Conservation (phyloP, 129 eudicot species). For the Scalesia atractyloides region DNA sequence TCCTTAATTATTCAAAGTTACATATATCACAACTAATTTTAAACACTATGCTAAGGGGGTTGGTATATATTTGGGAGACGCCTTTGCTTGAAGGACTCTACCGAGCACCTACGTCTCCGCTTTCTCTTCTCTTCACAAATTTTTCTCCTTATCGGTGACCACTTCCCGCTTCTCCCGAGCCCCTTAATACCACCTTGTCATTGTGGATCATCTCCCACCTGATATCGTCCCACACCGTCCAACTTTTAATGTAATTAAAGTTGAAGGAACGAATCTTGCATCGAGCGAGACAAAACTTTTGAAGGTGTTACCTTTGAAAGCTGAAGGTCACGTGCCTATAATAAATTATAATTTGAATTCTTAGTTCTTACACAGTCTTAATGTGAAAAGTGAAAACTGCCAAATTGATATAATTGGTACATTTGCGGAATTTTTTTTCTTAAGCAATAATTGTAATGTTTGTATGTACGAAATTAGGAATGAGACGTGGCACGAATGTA, state of each 20-base stretch:
- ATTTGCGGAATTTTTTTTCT: background rate
- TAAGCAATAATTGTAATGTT: background rate
- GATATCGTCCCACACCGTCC: too few species aligned
- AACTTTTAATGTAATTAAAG: background rate
- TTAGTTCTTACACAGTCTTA: background rate
- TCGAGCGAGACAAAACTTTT: slow-evolving; percentile 7
- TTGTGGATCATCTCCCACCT: too few species aligned
- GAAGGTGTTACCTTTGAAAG: slow-evolving; percentile 8
- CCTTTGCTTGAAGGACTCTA: too few species aligned
- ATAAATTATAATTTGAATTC: background rate
- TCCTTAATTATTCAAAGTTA: too few species aligned
- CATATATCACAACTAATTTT: too few species aligned
- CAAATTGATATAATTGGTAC: background rate
- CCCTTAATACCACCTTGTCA: too few species aligned
- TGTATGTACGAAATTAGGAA: background rate
- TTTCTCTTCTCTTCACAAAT: too few species aligned
- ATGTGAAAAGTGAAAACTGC: slow-evolving; percentile 30
- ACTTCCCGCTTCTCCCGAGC: too few species aligned
- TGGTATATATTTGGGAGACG: too few species aligned
- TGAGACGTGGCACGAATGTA: background rate
- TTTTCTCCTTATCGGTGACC: too few species aligned
- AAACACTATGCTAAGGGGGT: too few species aligned
- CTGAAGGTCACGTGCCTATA: slow-evolving; percentile 23
- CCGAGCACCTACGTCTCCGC: too few species aligned
- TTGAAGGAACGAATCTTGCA: slow-evolving; percentile 6